phyloP scores from a whole-genome alignment of 2,329 filamentous ascomycete species.

The Madurella mycetomatis region DNA sequence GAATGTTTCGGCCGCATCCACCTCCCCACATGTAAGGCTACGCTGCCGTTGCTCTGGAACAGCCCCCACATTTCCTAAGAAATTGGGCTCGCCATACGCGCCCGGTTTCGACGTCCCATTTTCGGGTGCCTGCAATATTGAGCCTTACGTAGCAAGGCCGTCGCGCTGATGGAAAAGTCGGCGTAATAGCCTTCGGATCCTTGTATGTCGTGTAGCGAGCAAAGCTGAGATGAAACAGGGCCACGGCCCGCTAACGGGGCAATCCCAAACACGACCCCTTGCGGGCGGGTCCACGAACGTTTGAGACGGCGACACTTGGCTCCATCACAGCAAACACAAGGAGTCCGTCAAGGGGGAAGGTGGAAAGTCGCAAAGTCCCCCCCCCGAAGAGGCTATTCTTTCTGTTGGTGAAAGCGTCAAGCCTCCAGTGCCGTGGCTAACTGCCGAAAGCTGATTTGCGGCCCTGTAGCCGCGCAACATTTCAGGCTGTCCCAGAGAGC shows the following conservation, averaged over 20 bases:
- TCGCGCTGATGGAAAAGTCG: constrained; percentile 1
- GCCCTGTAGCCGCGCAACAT: constrained; percentile 12
- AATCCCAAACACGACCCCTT: constrained; percentile 30
- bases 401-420: constrained; percentile 11
- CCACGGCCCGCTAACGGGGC: constrained; percentile 27
- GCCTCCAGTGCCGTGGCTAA: constrained; percentile 12
- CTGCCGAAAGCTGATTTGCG: constrained; percentile 20
- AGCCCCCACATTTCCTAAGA: constrained; percentile 1
- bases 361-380: constrained; percentile 7
- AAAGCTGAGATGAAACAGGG: constrained; percentile 35
- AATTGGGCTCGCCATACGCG: constrained; percentile 2
- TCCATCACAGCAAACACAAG: constrained; percentile 14
- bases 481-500: constrained; percentile 13
- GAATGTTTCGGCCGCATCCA: background rate
- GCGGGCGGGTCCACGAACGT: constrained; percentile 28
- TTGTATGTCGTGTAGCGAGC: constrained; percentile 6
- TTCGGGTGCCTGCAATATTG: constrained; percentile 12
- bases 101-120: constrained; percentile 20
- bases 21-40: background rate
- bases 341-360: constrained; percentile 3
- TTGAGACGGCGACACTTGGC: constrained; percentile 25
- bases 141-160: constrained; percentile 13
- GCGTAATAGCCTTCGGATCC: constrained; percentile 9
- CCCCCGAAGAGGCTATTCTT: background rate
- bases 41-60: constrained; percentile 4